Base-by-base conservation (phyloP, 225 moss, liverwort and hornwort species). In the Bryum argenteum region DNA sequence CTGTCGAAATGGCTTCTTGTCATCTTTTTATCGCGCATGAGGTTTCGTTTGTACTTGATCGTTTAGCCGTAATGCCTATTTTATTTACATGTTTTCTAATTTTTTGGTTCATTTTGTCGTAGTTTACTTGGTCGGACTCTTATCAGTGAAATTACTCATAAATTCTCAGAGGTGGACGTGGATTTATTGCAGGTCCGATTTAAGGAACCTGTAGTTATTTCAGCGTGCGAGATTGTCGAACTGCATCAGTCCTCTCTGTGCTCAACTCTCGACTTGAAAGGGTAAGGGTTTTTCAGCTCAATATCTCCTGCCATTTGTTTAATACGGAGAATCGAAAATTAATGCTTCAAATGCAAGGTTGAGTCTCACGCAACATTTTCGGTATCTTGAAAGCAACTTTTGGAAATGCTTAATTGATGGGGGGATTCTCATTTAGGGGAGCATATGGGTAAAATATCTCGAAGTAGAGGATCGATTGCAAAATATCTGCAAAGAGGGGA, bases 141-240 rank as follows among this genome's bases (percentile, higher is more conserved):
- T 11, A 26, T 58, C 33, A 39, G 17, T 48, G 16, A 48, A 47
- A 15, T 47, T 75, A 16, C 23, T 66, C 22, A 65, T 1, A 48
- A 24, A 23, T 52, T 54, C 55, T 80, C 13, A 50, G 42, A 66
- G 45, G 75, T 40, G 54, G 72, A 42, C 59, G 14, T 79, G 62
- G 38, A 63, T 39, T 59, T 65, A 61, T 80, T 71, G 1, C 91
- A 98, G 97, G 89, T 98, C 26, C 92, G 94, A 17, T 98, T 98
- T 78, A 87, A 89, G 64, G 98, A 98, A 60, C 94, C 98, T 58
- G 98, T 98, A 70, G 85, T 98, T 64, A 94, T 98, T 48, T 89
- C 89, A 54, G 94, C 92, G 43, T 94, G 92, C 77, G 94, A 98
- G 77, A 82, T 98, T 61, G 78, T 98, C 60, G 98, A 89, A 71